phyloP scores from a whole-genome alignment of 2,329 filamentous ascomycete genomes.

The Cylindrodendrum hubeiense region DNA sequence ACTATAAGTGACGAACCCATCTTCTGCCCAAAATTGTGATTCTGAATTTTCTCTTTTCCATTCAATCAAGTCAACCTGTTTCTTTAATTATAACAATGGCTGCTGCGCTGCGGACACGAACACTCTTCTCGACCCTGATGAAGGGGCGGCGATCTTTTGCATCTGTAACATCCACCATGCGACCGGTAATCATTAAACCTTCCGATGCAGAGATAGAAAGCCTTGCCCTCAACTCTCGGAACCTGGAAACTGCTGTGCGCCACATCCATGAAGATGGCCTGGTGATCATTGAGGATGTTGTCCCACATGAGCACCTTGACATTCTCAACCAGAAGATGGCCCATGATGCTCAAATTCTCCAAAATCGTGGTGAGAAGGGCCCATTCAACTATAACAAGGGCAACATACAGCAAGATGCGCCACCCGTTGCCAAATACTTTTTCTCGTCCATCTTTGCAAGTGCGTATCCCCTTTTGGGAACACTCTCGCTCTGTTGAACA shows the following conservation, averaged over 20 bases:
- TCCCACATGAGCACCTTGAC: conserved; percentile 65
- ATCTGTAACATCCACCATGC: conserved; percentile 8
- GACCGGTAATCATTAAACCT: conserved; percentile 45
- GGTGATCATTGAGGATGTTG: conserved; percentile 66
- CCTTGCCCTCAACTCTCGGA: conserved; percentile 57
- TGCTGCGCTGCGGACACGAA: conserved; percentile 29
- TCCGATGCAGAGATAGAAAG: conserved; percentile 56
- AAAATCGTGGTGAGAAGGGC: conserved; percentile 63
- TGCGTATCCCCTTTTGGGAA: conserved; percentile 43
- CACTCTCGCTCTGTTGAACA: background rate
- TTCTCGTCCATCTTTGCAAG: conserved; percentile 65
- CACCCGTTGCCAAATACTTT: conserved; percentile 63
- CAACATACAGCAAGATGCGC: conserved; percentile 72
- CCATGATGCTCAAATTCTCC: conserved; percentile 65
- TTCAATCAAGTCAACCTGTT: no score
- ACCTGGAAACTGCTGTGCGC: conserved; percentile 67
- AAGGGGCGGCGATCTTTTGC: conserved; percentile 27
- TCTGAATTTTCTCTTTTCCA: background rate
- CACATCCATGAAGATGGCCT: conserved; percentile 66
- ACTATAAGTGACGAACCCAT: conserved; percentile 33
- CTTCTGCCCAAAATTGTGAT: background rate
- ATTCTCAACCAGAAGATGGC: conserved; percentile 70
- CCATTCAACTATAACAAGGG: conserved; percentile 74
- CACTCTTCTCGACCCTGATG: conserved; percentile 6
- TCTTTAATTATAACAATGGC: background rate